Evolutionary conservation across 2,329 filamentous ascomycete species (phyloP).

Genomic region (Chaetomium strumarium): DNA sequence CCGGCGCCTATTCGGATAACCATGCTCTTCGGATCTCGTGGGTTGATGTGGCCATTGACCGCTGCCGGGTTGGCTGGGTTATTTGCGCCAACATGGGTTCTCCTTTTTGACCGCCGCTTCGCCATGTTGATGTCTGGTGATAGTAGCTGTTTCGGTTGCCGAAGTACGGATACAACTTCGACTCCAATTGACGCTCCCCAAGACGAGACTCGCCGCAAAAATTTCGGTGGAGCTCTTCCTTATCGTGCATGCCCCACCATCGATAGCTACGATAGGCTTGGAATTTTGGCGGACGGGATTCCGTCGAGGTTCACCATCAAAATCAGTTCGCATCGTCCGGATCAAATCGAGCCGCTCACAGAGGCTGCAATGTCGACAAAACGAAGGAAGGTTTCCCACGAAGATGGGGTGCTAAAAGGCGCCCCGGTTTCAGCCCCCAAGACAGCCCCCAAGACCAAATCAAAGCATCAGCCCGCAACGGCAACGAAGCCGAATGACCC

Average conservation of each 20-base stretch:
- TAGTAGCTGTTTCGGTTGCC: conserved; percentile 17
- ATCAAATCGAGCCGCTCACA: background rate
- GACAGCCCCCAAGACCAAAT: conserved; percentile 11
- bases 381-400: conserved; percentile 21
- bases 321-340: background rate
- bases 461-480: conserved; percentile 14
- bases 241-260: conserved; percentile 21
- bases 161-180: conserved; percentile 10
- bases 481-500: conserved; percentile 13
- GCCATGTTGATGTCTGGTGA: conserved; percentile 54
- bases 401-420: conserved; percentile 5
- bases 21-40: conserved; percentile 86
- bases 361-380: conserved; percentile 20
- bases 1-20: conserved; percentile 94
- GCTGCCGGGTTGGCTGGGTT: conserved; percentile 47
- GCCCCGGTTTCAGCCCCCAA: conserved; percentile 7
- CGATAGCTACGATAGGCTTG: conserved; percentile 17
- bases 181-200: conserved; percentile 8
- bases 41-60: conserved; percentile 54
- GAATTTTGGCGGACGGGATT: conserved; percentile 10
- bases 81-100: conserved; percentile 69
- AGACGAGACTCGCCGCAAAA: conserved; percentile 12
- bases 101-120: conserved; percentile 76
- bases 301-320: conserved; percentile 7
- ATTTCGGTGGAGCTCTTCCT: conserved; percentile 22